Evolutionary conservation across 306 rosid species (phyloP).

Genomic region (Lupinus albus): DNA sequence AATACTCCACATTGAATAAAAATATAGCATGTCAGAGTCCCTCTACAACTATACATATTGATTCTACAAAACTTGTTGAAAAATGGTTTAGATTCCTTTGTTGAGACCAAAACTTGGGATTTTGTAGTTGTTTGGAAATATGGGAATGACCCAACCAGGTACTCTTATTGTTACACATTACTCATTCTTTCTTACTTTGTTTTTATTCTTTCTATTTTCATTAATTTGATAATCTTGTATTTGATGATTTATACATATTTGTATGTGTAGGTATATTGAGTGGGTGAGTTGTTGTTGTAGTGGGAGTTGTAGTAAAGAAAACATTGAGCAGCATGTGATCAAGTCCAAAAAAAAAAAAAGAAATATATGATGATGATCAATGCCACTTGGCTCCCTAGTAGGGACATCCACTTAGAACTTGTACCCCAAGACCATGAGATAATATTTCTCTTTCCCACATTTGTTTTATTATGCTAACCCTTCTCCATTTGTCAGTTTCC

Average conservation of each 20-base stretch:
- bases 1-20: too few species aligned
- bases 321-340: too few species aligned
- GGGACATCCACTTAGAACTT: constrained; percentile 61
- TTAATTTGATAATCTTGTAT: not conserved
- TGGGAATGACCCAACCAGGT: constrained; percentile 71
- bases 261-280: constrained; percentile 65
- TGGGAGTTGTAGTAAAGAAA: constrained; percentile 46
- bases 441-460: constrained; percentile 6
- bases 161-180: not conserved
- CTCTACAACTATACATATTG: too few species aligned
- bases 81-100: constrained; percentile 67
- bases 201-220: not conserved
- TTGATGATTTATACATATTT: not conserved
- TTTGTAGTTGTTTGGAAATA: constrained; percentile 73
- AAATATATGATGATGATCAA: constrained; percentile 16
- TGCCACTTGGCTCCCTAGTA: constrained; percentile 44
- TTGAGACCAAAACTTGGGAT: constrained; percentile 64
- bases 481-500: not conserved
- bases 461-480: not conserved
- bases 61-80: too few species aligned
- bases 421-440: constrained; percentile 45
- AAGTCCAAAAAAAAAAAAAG: too few species aligned
- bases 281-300: constrained; percentile 81
- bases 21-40: too few species aligned
- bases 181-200: too few species aligned